A percentile compares a stretch with the other conserved stretches of the same genome.
Conservation (phyloP, 352 stramenopile species). For the Chrysophaeum taylorii region DNA sequence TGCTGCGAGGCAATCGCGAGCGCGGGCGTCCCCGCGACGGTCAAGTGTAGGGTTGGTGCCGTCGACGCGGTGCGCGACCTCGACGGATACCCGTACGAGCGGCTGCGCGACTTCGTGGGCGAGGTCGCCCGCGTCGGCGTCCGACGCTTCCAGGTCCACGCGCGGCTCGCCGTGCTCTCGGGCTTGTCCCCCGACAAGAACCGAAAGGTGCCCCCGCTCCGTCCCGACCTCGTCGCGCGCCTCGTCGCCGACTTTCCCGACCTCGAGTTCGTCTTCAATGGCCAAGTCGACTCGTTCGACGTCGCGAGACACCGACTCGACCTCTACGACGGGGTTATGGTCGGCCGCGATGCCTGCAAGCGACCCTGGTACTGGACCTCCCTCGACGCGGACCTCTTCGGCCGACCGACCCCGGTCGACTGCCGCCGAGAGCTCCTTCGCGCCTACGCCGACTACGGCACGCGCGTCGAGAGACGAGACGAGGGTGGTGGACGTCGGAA, state of each 20-base stretch:
- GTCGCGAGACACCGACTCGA: slow-evolving; percentile 71
- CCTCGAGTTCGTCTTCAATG: slow-evolving; percentile 94
- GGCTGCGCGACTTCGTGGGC: slow-evolving; percentile 80
- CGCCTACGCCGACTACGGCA: slow-evolving; percentile 44
- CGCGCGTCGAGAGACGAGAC: slow-evolving; percentile 35
- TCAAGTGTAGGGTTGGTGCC: slow-evolving; percentile 96
- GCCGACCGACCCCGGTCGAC: slow-evolving; percentile 15
- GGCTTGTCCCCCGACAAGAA: slow-evolving; percentile 91
- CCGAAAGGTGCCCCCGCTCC: slow-evolving; percentile 87
- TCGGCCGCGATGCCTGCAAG: slow-evolving; percentile 52
- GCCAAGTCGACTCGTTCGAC: slow-evolving; percentile 79
- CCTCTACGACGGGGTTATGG: slow-evolving; percentile 58
- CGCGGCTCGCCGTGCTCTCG: slow-evolving; percentile 91
- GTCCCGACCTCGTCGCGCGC: slow-evolving; percentile 82
- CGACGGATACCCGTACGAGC: slow-evolving; percentile 68
- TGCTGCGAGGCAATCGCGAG: slow-evolving; percentile 61
- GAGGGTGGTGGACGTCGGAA: neutral
- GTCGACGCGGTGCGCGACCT: slow-evolving; percentile 41
- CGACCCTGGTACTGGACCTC: slow-evolving; percentile 45
- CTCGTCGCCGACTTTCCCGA: slow-evolving; percentile 79
- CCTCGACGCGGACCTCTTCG: neutral
- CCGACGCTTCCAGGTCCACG: slow-evolving; percentile 92
- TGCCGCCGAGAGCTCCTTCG: slow-evolving; percentile 47
- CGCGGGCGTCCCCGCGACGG: slow-evolving; percentile 57
- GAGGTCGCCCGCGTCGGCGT: slow-evolving; percentile 73